Evolutionary conservation across 768 basidiomycete species (phyloP).

Genomic region (Kwoniella botswanensis): DNA sequence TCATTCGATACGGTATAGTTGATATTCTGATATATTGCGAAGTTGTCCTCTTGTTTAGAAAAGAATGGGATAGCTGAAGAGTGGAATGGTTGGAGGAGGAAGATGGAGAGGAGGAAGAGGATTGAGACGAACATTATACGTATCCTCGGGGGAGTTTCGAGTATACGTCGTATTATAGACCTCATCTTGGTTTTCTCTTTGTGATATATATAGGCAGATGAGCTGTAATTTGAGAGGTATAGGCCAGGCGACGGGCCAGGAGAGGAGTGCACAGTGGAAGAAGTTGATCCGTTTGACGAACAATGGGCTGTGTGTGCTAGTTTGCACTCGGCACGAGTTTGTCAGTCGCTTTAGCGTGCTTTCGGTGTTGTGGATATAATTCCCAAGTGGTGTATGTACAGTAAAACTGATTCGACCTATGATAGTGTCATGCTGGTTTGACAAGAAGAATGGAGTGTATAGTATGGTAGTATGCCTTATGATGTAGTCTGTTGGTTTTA

Average conservation of each 20-base stretch:
- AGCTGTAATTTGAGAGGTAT: neutral
- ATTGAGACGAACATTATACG: slow-evolving; percentile 8
- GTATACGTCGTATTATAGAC: neutral
- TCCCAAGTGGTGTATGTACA: too few relatives aligned
- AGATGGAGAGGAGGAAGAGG: slow-evolving; percentile 8
- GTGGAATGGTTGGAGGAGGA: slow-evolving; percentile 21
- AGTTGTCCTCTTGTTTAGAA: slow-evolving; percentile 12
- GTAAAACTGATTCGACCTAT: too few relatives aligned
- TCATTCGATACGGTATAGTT: slow-evolving; percentile 23
- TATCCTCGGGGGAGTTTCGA: neutral
- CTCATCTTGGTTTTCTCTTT: neutral
- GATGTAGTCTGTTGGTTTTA: too few relatives aligned
- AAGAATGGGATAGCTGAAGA: slow-evolving; percentile 8
- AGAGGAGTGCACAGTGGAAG: too few relatives aligned
- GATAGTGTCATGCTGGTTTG: too few relatives aligned
- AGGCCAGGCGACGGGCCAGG: neutral
- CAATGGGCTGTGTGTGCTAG: neutral
- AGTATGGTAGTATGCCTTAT: too few relatives aligned
- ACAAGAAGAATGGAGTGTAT: too few relatives aligned
- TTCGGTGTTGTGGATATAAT: neutral
- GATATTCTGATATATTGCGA: neutral
- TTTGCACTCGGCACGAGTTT: neutral
- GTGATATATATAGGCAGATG: neutral
- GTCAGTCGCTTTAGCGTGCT: neutral
- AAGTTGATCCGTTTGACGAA: neutral